Evolutionary conservation across 2,329 filamentous ascomycete genomes (phyloP).

Genomic region (Monilinia fructicola): DNA sequence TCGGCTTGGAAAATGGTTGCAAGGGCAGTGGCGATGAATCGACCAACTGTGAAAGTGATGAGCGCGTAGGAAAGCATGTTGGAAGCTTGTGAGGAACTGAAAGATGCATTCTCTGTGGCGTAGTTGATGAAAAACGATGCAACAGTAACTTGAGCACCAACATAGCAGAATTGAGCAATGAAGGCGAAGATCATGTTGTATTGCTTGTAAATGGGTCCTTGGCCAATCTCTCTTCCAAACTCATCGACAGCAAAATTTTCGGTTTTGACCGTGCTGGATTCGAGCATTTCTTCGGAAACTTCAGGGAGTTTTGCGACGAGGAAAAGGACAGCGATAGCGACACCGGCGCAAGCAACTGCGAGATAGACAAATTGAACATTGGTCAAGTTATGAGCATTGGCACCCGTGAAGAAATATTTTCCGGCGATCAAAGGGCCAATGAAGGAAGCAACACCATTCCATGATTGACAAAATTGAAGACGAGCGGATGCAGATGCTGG

Average conservation of each 20-base stretch:
- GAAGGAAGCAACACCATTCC: slow-evolving; percentile 73
- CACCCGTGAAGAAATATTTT: slow-evolving; percentile 65
- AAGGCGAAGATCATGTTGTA: slow-evolving; percentile 76
- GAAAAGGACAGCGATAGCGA: slow-evolving; percentile 64
- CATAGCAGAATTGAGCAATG: slow-evolving; percentile 77
- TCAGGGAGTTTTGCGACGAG: slow-evolving; percentile 65
- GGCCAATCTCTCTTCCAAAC: slow-evolving; percentile 49
- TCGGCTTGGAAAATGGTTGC: slow-evolving; percentile 46
- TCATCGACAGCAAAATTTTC: slow-evolving; percentile 51
- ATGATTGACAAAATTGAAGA: slow-evolving; percentile 70
- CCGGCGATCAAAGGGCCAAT: slow-evolving; percentile 72
- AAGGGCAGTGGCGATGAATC: slow-evolving; percentile 61
- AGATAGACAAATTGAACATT: slow-evolving; percentile 83
- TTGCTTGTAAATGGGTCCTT: slow-evolving; percentile 64
- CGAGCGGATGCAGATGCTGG: slow-evolving; percentile 70
- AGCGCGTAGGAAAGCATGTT: slow-evolving; percentile 74
- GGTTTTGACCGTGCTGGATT: slow-evolving; percentile 39
- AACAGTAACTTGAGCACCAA: slow-evolving; percentile 67
- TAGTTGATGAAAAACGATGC: slow-evolving; percentile 74
- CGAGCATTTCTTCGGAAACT: slow-evolving; percentile 49
- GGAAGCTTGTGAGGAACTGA: slow-evolving; percentile 54
- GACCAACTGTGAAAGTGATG: slow-evolving; percentile 68
- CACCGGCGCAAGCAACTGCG: slow-evolving; percentile 73
- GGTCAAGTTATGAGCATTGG: slow-evolving; percentile 65
- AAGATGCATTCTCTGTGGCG: slow-evolving; percentile 57